Base-by-base conservation (phyloP, 108 stramenopile species). In the Skeletonema tropicum region DNA sequence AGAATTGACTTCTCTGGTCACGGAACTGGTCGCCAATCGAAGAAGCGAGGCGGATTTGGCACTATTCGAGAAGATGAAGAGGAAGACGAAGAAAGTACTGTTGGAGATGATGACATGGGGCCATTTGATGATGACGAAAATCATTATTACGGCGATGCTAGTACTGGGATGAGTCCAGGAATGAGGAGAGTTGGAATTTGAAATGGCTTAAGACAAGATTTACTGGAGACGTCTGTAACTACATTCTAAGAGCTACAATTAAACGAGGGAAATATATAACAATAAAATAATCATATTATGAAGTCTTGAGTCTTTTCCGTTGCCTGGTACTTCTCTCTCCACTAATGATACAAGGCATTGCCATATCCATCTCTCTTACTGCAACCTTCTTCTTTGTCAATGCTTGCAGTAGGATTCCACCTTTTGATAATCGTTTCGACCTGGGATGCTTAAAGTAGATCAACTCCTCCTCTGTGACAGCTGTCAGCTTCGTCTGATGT, bases 321-420 rank as follows among this genome's bases (percentile, higher is more conserved):
- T 60, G 57, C 15, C 80, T 33, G 25, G 21, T 57, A 23, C 42
- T 35, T 30, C 69, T 70, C 36, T 25, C 69, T 70, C 58, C 69
- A 38, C 63, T 63, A 49, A 69, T 49, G 25, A 25, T 45, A 4
- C 42, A 10, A 6, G 69, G 69, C 42, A 80, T 42, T 41, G 81
- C 85, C 31, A 88, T 52, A 21, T 85, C 87, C 73, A 85, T 66
- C 5, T 86, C 87, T 42, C 67, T 36, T 23, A 88, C 61, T 8
- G 63, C 66, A 29, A 86, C 55, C 33, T 77, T 88, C 23, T 74
- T 60, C 26, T 80, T 86, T 39, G 38, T 25, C 15, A 88, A 46
- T 15, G 75, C 75, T 26, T 26, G 41, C 19, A 65, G 32, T 62
- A 60, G 71, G 58, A 49, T 64, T 55, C 79, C 59, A 21, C 64